Base-by-base conservation (phyloP, 768 basidiomycete genomes). In the Agaricus bisporus region DNA sequence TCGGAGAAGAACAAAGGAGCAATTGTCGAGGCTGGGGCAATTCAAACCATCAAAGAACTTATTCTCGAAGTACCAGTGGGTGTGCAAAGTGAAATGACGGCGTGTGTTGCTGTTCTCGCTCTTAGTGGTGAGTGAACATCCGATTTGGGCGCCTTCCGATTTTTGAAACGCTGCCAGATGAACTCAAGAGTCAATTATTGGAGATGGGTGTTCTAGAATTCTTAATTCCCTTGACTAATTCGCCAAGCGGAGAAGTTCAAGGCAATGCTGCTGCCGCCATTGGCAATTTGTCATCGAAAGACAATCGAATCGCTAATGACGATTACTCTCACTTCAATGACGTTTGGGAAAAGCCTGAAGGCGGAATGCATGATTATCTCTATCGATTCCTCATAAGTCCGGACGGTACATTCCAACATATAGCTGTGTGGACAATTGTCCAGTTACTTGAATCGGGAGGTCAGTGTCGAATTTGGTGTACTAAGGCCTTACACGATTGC, bases 41-140 rank as follows among this genome's bases (percentile, higher is more conserved):
- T 98, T 3, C 91, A 93, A 64, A 86, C 91, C 41, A 99, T 99
- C 72, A 97, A 97, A 71, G 93, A 98, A 63, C 76, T 99, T 15
- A 94, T 99, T 2, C 74, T 99, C 11, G 88, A 88, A 62, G 95
- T 98, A 1, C 94, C 97, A 3, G 83, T 97, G 74, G 89, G 88
- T 57, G 97, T 99, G 10, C 97, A 99, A 72, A 95, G 93, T 64
- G 97, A 98, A 72, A 99, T 99, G 97, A 99, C 97, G 41, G 97
- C 97, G 5, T 98, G 95, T 61, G 88, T 98, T 41, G 97, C 97
- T 15, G 97, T 98, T 12, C 71, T 99, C 57, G 97, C 95, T 5
- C 68, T 99, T 61, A 95, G 92, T 62, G 95, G 95, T 95, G 67
- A 51, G 88, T 62, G 41, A 46, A 44, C n/a, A 42, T 46, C 1